Conservation (phyloP, 2,329 filamentous ascomycete genomes). For the Alternaria metachromatica region DNA sequence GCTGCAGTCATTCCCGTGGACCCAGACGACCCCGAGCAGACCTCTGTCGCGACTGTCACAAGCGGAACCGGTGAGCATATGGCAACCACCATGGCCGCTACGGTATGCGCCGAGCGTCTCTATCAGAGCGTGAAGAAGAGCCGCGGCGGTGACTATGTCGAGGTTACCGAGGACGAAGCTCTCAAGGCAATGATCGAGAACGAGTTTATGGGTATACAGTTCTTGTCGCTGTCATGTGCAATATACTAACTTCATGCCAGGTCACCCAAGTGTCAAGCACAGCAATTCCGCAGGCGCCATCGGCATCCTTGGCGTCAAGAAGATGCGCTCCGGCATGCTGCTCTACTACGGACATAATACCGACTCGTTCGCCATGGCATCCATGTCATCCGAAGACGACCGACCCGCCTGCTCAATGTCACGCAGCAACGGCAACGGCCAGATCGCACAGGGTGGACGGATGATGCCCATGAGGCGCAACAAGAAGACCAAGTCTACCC, state of each 20-base stretch:
- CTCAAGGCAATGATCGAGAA: conserved; percentile 78
- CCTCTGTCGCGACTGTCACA: conserved; percentile 81
- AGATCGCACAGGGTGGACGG: conserved; percentile 63
- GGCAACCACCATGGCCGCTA: conserved; percentile 91
- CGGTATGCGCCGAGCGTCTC: conserved; percentile 83
- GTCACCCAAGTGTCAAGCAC: conserved; percentile 79
- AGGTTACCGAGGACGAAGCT: conserved; percentile 77
- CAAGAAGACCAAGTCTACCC: conserved; percentile 34
- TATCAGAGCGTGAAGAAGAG: conserved; percentile 72
- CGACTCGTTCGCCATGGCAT: conserved; percentile 83
- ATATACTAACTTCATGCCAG: conserved; percentile 41
- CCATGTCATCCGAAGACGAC: conserved; percentile 80
- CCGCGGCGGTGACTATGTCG: conserved; percentile 66
- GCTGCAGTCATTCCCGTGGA: conserved; percentile 85
- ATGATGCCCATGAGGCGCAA: conserved; percentile 51
- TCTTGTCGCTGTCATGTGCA: not conserved
- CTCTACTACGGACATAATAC: conserved; percentile 98
- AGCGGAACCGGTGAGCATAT: conserved; percentile 98
- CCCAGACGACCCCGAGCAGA: conserved; percentile 70
- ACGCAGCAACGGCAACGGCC: conserved; percentile 64
- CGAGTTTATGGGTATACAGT: conserved; percentile 80
- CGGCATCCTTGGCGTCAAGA: conserved; percentile 89
- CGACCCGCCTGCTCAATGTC: conserved; percentile 88
- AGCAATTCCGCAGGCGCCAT: conserved; percentile 87
- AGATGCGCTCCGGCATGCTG: conserved; percentile 74